Base-by-base conservation (phyloP, 23 red algal genomes). In the Agarophyton chilense region DNA sequence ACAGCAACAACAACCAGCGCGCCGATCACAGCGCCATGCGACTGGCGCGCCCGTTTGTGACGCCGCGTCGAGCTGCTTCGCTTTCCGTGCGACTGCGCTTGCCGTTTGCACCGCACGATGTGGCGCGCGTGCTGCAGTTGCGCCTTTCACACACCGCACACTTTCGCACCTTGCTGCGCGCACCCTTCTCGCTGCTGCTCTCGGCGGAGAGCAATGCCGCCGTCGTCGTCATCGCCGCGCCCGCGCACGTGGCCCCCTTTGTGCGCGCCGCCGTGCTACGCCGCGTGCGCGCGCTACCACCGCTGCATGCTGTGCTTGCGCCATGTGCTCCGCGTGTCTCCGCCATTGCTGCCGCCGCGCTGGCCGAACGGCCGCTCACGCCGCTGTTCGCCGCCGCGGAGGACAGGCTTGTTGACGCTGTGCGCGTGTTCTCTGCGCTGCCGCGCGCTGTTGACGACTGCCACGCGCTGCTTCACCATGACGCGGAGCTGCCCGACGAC, bases 241-340 rank as follows among this genome's bases (percentile, higher is more conserved):
- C 65, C 18, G 18, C 65, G 34, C 65, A 72, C 65, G 65, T 72
- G 11, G 39, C 65, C 18, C 65, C 65, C 18, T 72, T 72, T 13
- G 65, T 72, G 36, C 34, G 65, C 34, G 65, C 65, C 65, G 65
- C 65, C 16, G 18, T 72, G 65, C 65, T 72, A n/a, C 34, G 65
- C 34, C 65, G 65, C 19, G 1, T 72, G 65, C 56, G 56, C 56
- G 22, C 22, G 2, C 3, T 1, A 8, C 56, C 22, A 2, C 56
- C 56, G 56, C 1, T 24, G 56, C 2, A n/a, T n/a, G n/a, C n/a
- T n/a, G n/a, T n/a, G n/a, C n/a, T n/a, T n/a, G n/a, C n/a, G n/a
- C n/a, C n/a, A n/a, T n/a, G n/a, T n/a, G n/a, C n/a, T n/a, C n/a
- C n/a, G n/a, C n/a, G n/a, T n/a, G n/a, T n/a, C n/a, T n/a, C n/a